Conservation (phyloP, 768 basidiomycete genomes). For the Mycena latifolia region DNA sequence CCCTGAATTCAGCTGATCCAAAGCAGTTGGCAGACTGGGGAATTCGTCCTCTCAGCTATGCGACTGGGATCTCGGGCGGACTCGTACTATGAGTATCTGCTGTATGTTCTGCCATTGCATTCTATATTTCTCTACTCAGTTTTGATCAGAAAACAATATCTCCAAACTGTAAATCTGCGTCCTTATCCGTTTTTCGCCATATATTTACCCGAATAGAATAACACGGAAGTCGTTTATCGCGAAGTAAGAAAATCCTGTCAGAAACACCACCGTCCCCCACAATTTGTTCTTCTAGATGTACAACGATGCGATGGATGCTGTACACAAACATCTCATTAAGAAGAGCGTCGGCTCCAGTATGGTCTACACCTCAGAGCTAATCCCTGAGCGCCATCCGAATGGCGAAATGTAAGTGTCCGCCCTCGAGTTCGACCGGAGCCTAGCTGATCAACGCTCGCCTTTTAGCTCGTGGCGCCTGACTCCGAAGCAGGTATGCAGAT, state of each 20-base stretch:
- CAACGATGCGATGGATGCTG: conserved; percentile 84
- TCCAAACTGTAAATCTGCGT: conserved; percentile 73
- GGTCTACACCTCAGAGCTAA: conserved; percentile 86
- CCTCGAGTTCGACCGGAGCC: background rate
- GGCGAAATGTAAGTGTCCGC: conserved; percentile 52
- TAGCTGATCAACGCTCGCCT: conserved; percentile 5
- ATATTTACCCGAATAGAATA: conserved; percentile 59
- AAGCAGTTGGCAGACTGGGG: conserved; percentile 50
- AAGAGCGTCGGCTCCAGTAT: conserved; percentile 69
- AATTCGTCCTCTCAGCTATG: conserved; percentile 74
- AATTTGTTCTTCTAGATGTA: conserved; percentile 76
- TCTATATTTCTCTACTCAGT: conserved; percentile 4
- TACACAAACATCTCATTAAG: conserved; percentile 80
- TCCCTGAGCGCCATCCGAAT: conserved; percentile 62
- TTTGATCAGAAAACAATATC: conserved; percentile 74
- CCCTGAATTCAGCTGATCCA: background rate
- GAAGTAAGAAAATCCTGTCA: conserved; percentile 57
- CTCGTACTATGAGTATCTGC: conserved; percentile 92
- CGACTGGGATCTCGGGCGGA: conserved; percentile 94
- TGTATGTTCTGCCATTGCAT: conserved; percentile 59
- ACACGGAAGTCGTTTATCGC: conserved; percentile 81
- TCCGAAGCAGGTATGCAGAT: conserved; percentile 73
- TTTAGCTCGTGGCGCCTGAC: conserved; percentile 77
- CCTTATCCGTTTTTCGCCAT: background rate
- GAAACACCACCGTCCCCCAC: background rate